phyloP scores from a whole-genome alignment of 2,329 filamentous ascomycete species.

The Phyllosticta ampelicida region DNA sequence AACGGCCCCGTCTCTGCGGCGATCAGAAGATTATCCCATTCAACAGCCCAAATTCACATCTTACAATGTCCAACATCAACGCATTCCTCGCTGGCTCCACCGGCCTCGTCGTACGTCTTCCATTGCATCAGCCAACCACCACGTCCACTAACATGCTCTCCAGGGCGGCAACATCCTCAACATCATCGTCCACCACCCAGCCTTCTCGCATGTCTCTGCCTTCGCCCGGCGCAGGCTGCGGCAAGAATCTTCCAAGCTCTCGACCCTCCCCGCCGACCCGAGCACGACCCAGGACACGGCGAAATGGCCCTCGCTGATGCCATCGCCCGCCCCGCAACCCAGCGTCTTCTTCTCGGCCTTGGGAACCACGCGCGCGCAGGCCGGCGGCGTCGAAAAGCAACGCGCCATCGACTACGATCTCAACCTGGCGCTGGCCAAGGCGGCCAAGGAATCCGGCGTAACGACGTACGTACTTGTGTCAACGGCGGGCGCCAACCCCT shows the following conservation, averaged over 20 bases:
- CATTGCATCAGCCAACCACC: not conserved
- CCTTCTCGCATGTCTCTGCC: constrained; percentile 47
- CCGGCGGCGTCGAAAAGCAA: constrained; percentile 68
- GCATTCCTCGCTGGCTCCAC: constrained; percentile 53
- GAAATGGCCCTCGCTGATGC: constrained; percentile 52
- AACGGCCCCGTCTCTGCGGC: not conserved
- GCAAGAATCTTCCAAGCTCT: constrained; percentile 48
- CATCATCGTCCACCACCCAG: constrained; percentile 44
- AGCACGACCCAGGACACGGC: constrained; percentile 23
- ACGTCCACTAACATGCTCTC: constrained; percentile 7
- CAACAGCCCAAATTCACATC: not conserved
- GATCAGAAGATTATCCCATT: not conserved
- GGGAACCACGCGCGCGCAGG: constrained; percentile 65
- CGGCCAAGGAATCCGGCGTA: constrained; percentile 61
- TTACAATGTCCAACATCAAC: constrained; percentile 17
- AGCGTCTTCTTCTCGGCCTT: constrained; percentile 64
- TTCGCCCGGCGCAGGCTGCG: constrained; percentile 55
- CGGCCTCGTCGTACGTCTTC: constrained; percentile 46
- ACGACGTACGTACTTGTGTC: constrained; percentile 72
- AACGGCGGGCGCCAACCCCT: constrained; percentile 40
- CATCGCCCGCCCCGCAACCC: constrained; percentile 48
- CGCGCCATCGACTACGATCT: constrained; percentile 82
- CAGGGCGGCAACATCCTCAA: constrained; percentile 66
- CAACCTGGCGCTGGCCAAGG: constrained; percentile 66
- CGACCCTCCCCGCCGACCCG: constrained; percentile 53